Percentiles rank a stretch among this genome's conserved stretches.
Evolutionary conservation across 2,329 filamentous ascomycete genomes (phyloP).

Genomic region (Rosellinia necatrix): DNA sequence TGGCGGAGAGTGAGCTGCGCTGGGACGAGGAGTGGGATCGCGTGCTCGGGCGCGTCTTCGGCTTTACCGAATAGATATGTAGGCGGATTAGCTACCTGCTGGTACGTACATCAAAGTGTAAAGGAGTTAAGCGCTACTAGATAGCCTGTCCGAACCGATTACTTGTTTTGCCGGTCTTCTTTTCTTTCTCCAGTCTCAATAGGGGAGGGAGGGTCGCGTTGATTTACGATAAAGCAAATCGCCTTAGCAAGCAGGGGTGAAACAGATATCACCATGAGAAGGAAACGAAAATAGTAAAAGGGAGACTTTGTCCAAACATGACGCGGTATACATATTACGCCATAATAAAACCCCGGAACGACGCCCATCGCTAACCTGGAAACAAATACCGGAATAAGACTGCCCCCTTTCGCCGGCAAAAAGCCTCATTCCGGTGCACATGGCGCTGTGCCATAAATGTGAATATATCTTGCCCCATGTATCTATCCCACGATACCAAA

Average conservation of each 20-base stretch:
- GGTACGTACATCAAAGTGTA: too few species aligned
- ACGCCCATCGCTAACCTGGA: conserved; percentile 18
- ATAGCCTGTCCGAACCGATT: too few species aligned
- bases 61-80: too few species aligned
- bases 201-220: background rate
- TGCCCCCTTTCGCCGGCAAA: too few species aligned
- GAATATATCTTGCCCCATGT: background rate
- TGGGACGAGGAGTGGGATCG: conserved; percentile 96
- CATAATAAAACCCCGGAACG: conserved; percentile 24
- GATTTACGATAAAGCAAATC: background rate
- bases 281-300: background rate
- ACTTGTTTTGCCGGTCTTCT: too few species aligned
- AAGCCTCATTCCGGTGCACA: too few species aligned
- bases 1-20: conserved; percentile 72
- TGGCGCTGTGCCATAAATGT: background rate
- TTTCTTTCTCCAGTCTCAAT: too few species aligned
- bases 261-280: background rate
- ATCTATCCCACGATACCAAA: background rate
- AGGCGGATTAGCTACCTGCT: too few species aligned
- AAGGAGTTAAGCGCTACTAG: too few species aligned
- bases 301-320: background rate
- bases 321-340: too few species aligned
- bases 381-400: background rate
- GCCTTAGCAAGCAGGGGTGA: background rate
- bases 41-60: conserved; percentile 75